phyloP scores from a whole-genome alignment of 345 rosid genomes.

The Citrus glauca region DNA sequence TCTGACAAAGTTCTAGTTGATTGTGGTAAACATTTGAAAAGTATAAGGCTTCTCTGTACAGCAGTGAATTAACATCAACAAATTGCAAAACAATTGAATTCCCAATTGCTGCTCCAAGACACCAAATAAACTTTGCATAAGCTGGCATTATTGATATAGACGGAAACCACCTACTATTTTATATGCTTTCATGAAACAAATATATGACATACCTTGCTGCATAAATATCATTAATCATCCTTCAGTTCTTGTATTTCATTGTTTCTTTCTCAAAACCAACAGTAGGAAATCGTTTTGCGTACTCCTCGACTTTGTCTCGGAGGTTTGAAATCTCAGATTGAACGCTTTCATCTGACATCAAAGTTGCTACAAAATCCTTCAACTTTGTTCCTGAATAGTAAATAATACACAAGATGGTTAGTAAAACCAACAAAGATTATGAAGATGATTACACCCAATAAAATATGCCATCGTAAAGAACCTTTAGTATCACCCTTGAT shows the following conservation, averaged over 20 bases:
- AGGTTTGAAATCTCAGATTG: constrained; percentile 69
- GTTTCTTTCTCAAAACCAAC: constrained; percentile 89
- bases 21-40: neutral
- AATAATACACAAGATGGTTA: neutral
- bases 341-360: constrained; percentile 51
- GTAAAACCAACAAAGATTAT: neutral
- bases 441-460: neutral
- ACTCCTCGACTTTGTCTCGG: constrained; percentile 64
- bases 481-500: constrained; percentile 74
- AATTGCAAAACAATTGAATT: neutral
- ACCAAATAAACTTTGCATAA: neutral
- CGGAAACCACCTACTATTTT: neutral
- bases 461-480: constrained; percentile 14
- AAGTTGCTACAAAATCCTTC: constrained; percentile 75
- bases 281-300: constrained; percentile 83
- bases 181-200: neutral
- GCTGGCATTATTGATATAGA: constrained; percentile 1
- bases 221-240: constrained; percentile 7
- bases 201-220: constrained; percentile 22
- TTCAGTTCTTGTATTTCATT: constrained; percentile 71
- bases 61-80: neutral
- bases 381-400: constrained; percentile 60
- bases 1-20: neutral
- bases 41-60: neutral
- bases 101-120: neutral